These are phyloP conservation scores for Aquilaria yunnanensis DNA, from an alignment of 345 rosid species.

Conservation along the genomic window DNA sequence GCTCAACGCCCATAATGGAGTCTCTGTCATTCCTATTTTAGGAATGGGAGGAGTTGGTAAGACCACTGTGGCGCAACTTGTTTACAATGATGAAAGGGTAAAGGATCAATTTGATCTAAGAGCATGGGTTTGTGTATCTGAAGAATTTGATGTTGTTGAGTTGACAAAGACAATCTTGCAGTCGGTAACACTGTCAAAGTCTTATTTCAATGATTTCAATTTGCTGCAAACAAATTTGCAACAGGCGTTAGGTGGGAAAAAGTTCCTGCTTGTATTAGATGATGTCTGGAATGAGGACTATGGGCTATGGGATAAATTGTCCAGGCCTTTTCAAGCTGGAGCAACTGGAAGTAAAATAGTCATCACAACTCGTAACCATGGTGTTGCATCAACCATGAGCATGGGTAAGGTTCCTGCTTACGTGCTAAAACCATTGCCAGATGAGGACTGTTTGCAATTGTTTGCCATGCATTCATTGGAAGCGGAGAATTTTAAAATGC, in stretches of 20 bases:
- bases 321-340: not conserved
- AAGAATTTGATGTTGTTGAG: slow-evolving; percentile 12
- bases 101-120: slow-evolving; percentile 11
- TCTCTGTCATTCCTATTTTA: slow-evolving; percentile 21
- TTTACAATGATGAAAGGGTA: slow-evolving; percentile 17
- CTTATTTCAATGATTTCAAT: slow-evolving; percentile 4
- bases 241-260: slow-evolving; percentile 1
- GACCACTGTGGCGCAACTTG: slow-evolving; percentile 26
- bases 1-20: not conserved
- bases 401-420: not conserved
- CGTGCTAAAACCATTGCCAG: not conserved
- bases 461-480: slow-evolving; percentile 13
- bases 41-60: slow-evolving; percentile 30
- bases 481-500: not conserved
- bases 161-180: slow-evolving; percentile 2
- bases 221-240: slow-evolving; percentile 1
- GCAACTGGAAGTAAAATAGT: slow-evolving; percentile 23
- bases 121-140: slow-evolving; percentile 30
- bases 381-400: not conserved
- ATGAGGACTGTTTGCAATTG: slow-evolving; percentile 13
- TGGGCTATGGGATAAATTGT: slow-evolving; percentile 9
- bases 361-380: slow-evolving; percentile 11
- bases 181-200: not conserved
- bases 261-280: slow-evolving; percentile 8
- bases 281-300: not conserved